Evolutionary conservation across 805 yeast species (phyloP).

Genomic region (Starmerella lactis-condensi): DNA sequence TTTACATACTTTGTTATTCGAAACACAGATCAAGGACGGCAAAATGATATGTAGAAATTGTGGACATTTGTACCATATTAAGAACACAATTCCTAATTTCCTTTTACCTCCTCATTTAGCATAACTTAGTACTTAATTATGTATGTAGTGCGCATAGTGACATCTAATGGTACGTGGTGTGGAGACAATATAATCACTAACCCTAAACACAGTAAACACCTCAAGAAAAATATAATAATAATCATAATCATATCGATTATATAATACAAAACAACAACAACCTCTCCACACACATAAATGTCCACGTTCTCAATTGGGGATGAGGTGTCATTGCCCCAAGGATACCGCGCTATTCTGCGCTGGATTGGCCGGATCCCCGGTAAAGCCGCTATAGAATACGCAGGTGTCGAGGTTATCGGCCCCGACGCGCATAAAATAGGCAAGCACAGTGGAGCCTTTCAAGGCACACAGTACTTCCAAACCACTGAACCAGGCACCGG

Average conservation of each 20-base stretch:
- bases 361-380: slow-evolving; percentile 58
- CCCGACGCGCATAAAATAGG: slow-evolving; percentile 38
- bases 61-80: slow-evolving; percentile 70
- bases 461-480: slow-evolving; percentile 49
- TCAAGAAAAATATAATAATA: too few species aligned
- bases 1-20: slow-evolving; percentile 58
- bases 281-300: too few species aligned
- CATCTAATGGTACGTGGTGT: too few species aligned
- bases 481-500: slow-evolving; percentile 53
- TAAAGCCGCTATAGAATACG: slow-evolving; percentile 50
- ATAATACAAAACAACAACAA: too few species aligned
- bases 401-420: slow-evolving; percentile 73
- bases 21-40: slow-evolving; percentile 76
- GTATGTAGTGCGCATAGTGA: not conserved
- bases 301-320: slow-evolving; percentile 20
- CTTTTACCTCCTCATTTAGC: slow-evolving; percentile 88
- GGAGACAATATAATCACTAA: too few species aligned
- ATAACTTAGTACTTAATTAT: slow-evolving; percentile 6
- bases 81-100: slow-evolving; percentile 86
- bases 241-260: too few species aligned
- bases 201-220: too few species aligned
- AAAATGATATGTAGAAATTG: slow-evolving; percentile 77
- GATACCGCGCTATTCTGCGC: slow-evolving; percentile 47
- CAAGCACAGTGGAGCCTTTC: slow-evolving; percentile 68
- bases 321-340: slow-evolving; percentile 35